Evolutionary conservation across 2,329 filamentous ascomycete species (phyloP), one percentile per base, ranked within the genome.

Genomic region (Mycosphaerella arachidis): DNA sequence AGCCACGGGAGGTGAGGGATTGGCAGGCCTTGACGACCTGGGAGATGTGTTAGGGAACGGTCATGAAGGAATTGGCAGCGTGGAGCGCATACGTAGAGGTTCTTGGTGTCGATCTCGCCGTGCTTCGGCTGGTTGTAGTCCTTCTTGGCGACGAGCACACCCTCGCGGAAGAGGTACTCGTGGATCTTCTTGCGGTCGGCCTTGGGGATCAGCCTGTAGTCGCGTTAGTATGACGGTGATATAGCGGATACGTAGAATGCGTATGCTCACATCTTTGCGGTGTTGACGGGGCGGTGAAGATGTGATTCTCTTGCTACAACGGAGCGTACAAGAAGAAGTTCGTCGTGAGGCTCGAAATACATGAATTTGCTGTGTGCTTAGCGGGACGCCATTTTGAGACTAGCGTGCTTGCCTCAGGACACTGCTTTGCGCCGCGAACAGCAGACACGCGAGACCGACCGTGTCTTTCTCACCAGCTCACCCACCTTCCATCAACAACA

Each of bases 161-260:
- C 86, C 84, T 89, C 85, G 61, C 72, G 71, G 89, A 96, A 96
- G 86, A 99, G 91, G 89, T 93, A 96, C 89, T 93, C 93, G 87
- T 99, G 94, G 84, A 99, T 97, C 89, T 92, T 91, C 91, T 99
- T 99, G 85, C 95, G 92, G 85, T 99, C 94, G 82, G 91, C 90
- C 89, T 97, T 97, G 81, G 94, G 94, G 82, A 99, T 99, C 86
- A 99, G 89, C 94, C 89, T 92, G 72, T 12, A 30, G 31, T 12
- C 29, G n/a, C 64, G 60, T 48, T 12, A 53, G 48, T 29, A 35
- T 52, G 50, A 58, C 55, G 45, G 40, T 35, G 13, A 29, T 48
- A 37, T n/a, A 48, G 27, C 9, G 6, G n/a, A 18, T 4, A 13
- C 35, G 56, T 43, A 20, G n/a, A 18, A 18, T 20, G 10, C 31